These are phyloP conservation scores for Stellera chamaejasme DNA, from an alignment of 345 rosid genomes.

Conservation along the genomic window DNA sequence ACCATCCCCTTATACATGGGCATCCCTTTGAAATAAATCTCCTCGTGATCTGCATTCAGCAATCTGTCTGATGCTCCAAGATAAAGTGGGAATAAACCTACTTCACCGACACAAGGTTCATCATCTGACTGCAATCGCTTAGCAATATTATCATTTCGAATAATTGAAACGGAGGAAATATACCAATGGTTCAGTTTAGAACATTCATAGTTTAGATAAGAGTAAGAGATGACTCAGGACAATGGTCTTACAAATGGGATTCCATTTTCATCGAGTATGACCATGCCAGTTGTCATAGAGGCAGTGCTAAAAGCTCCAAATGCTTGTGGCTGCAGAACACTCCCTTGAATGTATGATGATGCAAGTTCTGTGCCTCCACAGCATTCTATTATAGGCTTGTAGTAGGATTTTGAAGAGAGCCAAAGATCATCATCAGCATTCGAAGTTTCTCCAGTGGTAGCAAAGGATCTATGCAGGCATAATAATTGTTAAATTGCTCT, in stretches of 20 bases:
- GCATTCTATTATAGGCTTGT: slow-evolving; percentile 65
- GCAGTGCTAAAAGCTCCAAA: slow-evolving; percentile 81
- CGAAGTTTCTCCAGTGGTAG: slow-evolving; percentile 78
- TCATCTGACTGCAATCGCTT: slow-evolving; percentile 48
- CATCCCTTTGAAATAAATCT: slow-evolving; percentile 83
- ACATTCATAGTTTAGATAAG: background rate
- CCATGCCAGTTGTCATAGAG: slow-evolving; percentile 65
- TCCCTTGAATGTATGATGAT: slow-evolving; percentile 67
- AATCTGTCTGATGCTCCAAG: slow-evolving; percentile 72
- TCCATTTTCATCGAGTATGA: slow-evolving; percentile 69
- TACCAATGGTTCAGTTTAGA: too few relatives aligned
- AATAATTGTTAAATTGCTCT: slow-evolving; percentile 7
- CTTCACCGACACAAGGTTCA: slow-evolving; percentile 75
- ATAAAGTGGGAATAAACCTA: slow-evolving; percentile 62
- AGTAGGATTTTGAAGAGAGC: slow-evolving; percentile 81
- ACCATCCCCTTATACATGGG: slow-evolving; percentile 66
- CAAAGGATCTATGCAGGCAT: slow-evolving; percentile 37
- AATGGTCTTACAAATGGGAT: slow-evolving; percentile 42
- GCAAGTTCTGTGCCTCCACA: slow-evolving; percentile 94
- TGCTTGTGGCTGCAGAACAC: slow-evolving; percentile 72
- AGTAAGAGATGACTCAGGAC: background rate
- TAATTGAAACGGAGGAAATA: background rate
- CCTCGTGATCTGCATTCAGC: slow-evolving; percentile 71
- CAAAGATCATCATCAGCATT: slow-evolving; percentile 86
- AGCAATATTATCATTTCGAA: background rate